Evolutionary conservation across 257 asterid species (phyloP).

Genomic region (Parsonsia alboflavescens): DNA sequence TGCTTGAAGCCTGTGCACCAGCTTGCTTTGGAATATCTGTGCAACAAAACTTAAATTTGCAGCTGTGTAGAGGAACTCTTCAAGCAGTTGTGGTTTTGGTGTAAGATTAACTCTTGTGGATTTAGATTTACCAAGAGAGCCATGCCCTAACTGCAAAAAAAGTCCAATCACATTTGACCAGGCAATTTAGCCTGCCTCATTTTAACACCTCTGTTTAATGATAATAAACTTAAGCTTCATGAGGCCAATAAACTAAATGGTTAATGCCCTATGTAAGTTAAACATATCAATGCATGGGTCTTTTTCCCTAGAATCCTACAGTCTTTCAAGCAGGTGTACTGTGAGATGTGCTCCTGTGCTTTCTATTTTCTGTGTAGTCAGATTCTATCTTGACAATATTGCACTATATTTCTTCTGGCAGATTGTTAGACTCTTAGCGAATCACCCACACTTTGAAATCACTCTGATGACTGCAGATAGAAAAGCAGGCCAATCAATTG

Average conservation of each 20-base stretch:
- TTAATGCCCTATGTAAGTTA: background rate
- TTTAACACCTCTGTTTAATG: background rate
- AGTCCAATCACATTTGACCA: background rate
- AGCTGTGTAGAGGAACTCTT: background rate
- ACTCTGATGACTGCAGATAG: constrained; percentile 89
- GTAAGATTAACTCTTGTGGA: background rate
- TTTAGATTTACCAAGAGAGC: background rate
- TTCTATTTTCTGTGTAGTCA: background rate
- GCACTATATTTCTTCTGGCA: constrained; percentile 26
- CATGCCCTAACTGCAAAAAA: background rate
- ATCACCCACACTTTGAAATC: constrained; percentile 66
- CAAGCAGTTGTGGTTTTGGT: background rate
- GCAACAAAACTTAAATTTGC: too few relatives aligned
- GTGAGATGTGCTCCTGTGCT: background rate
- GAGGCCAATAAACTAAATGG: background rate
- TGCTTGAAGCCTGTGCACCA: background rate
- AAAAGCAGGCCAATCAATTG: constrained; percentile 94
- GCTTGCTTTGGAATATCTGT: background rate
- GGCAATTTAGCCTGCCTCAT: background rate
- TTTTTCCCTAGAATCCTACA: background rate
- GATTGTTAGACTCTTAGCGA: constrained; percentile 74
- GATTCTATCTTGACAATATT: background rate
- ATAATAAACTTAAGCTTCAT: background rate
- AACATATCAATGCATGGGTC: background rate
- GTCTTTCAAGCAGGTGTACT: background rate